Percentiles rank a stretch among this genome's conserved stretches.
Evolutionary conservation across 1,139 yeast species (phyloP).

Genomic region (Pichia cactophila): DNA sequence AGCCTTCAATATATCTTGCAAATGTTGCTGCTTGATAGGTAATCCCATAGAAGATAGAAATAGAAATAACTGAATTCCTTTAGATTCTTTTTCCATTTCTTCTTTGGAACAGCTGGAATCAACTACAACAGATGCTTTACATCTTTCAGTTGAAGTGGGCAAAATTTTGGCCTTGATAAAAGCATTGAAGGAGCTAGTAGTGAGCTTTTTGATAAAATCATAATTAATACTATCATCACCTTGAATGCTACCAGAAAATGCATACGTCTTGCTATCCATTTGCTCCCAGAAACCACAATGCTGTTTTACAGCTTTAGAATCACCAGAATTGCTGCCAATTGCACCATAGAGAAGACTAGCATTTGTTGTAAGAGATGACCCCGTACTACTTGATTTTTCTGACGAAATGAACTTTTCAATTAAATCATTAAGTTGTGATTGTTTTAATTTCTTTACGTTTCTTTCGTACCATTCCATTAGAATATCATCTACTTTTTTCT

Average conservation of each 20-base stretch:
- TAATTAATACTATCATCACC: slow-evolving; percentile 33
- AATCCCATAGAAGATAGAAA: slow-evolving; percentile 38
- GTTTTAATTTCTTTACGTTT: slow-evolving; percentile 23
- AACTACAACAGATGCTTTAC: slow-evolving; percentile 36
- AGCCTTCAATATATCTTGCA: slow-evolving; percentile 31
- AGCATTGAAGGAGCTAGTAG: slow-evolving; percentile 27
- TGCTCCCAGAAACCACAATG: slow-evolving; percentile 46
- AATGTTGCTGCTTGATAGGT: slow-evolving; percentile 32
- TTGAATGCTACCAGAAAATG: slow-evolving; percentile 28
- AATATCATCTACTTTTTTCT: slow-evolving; percentile 39
- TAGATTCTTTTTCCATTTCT: slow-evolving; percentile 29
- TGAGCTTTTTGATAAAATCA: slow-evolving; percentile 24
- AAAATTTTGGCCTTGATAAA: slow-evolving; percentile 34
- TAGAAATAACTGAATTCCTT: slow-evolving; percentile 34
- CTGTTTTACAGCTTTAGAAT: slow-evolving; percentile 27
- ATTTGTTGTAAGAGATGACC: slow-evolving; percentile 29
- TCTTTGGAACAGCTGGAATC: slow-evolving; percentile 30
- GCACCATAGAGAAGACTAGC: slow-evolving; percentile 33
- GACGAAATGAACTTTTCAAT: slow-evolving; percentile 33
- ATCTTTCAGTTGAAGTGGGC: slow-evolving; percentile 31
- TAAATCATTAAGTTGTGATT: slow-evolving; percentile 27
- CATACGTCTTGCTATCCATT: slow-evolving; percentile 37
- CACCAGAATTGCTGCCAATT: slow-evolving; percentile 25
- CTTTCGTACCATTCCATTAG: slow-evolving; percentile 33
- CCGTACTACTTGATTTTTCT: slow-evolving; percentile 18